phyloP scores from a whole-genome alignment of 768 basidiomycete species.

The Hypsizygus marmoreus region DNA sequence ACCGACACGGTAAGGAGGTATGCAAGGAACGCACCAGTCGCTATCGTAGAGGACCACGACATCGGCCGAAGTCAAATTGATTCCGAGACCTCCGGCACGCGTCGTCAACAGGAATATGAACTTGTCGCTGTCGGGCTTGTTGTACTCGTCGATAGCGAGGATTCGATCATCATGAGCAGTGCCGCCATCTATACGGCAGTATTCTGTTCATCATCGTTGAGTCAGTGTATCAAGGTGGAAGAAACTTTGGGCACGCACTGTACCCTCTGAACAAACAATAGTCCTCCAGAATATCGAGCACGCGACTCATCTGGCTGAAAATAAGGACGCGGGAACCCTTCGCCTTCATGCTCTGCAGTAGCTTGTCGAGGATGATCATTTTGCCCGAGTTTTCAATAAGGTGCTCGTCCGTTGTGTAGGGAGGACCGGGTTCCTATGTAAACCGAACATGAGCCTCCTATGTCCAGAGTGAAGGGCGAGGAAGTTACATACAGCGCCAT shows the following conservation, averaged over 20 bases:
- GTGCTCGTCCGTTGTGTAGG: slow-evolving; percentile 98
- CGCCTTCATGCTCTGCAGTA: slow-evolving; percentile 81
- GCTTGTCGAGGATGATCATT: slow-evolving; percentile 96
- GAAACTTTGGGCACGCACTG: slow-evolving; percentile 58
- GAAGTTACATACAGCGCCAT: slow-evolving; percentile 70
- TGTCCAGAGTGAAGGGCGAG: neutral
- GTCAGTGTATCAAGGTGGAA: slow-evolving; percentile 3
- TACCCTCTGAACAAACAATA: slow-evolving; percentile 91
- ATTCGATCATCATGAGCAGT: slow-evolving; percentile 98
- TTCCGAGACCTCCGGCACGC: slow-evolving; percentile 94
- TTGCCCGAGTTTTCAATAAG: slow-evolving; percentile 93
- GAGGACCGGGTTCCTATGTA: slow-evolving; percentile 91
- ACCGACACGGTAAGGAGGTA: neutral
- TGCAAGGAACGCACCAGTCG: slow-evolving; percentile 68
- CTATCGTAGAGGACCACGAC: slow-evolving; percentile 95
- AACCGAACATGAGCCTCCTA: neutral
- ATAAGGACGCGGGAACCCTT: slow-evolving; percentile 96
- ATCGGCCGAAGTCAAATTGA: slow-evolving; percentile 94
- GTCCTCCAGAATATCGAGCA: slow-evolving; percentile 96
- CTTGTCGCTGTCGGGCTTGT: slow-evolving; percentile 90
- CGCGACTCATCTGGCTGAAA: slow-evolving; percentile 99
- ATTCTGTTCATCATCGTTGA: slow-evolving; percentile 51
- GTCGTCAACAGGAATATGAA: slow-evolving; percentile 97
- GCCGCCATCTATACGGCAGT: slow-evolving; percentile 94
- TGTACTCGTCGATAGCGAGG: slow-evolving; percentile 95